Evolutionary conservation across 176 grass and related monocot genomes (phyloP).

Genomic region (Alloteropsis semialata): DNA sequence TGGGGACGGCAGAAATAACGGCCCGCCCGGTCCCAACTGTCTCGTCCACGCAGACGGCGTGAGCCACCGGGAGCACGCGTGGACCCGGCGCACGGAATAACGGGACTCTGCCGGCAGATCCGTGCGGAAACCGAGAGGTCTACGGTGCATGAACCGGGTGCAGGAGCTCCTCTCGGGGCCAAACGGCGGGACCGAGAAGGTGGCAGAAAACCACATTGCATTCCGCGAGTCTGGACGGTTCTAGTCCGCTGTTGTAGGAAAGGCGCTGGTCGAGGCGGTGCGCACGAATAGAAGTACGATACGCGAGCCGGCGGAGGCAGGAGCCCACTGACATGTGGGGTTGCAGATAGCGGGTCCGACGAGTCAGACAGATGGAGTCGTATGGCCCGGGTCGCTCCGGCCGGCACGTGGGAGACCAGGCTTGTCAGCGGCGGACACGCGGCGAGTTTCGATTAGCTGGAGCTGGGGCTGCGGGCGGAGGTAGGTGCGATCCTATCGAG

Average conservation of each 20-base stretch:
- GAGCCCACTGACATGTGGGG: background rate
- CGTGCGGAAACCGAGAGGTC: background rate
- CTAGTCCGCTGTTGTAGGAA: background rate
- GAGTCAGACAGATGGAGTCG: rapidly evolving
- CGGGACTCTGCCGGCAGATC: rapidly evolving
- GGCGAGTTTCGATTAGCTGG: background rate
- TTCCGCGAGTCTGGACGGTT: conserved; percentile 12
- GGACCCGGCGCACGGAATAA: background rate
- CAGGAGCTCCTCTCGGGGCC: background rate
- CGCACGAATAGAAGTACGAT: background rate
- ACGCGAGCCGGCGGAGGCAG: background rate
- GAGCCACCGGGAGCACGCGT: background rate
- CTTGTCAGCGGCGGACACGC: background rate
- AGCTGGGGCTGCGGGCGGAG: background rate
- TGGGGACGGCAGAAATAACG: conserved; percentile 41
- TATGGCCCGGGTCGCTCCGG: rapidly evolving
- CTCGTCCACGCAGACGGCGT: conserved; percentile 32
- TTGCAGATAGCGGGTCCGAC: rapidly evolving
- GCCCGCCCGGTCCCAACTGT: background rate
- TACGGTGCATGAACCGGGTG: background rate
- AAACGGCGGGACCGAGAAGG: conserved; percentile 37
- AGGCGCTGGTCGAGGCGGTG: conserved; percentile 20
- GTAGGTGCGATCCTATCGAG: background rate
- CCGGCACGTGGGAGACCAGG: background rate
- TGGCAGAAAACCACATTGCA: conserved; percentile 16